These are phyloP conservation scores for Dillenia turbinata DNA, from an alignment of 164 flowering plant species.

Conservation along the genomic window DNA sequence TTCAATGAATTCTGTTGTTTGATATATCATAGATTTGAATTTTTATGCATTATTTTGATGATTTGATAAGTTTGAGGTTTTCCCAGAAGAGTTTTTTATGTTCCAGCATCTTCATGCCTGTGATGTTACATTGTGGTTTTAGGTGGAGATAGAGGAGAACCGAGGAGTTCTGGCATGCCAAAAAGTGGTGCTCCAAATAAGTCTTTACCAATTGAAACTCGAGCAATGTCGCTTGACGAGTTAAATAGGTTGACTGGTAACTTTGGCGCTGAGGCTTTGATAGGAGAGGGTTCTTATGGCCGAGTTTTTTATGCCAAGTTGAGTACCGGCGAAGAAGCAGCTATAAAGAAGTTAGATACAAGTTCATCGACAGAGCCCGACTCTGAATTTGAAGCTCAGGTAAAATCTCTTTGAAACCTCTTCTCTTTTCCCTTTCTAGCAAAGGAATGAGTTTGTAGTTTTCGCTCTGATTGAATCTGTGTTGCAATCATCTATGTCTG, in stretches of 20 bases:
- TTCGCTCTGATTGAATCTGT: neutral
- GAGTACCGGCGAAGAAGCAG: conserved; percentile 39
- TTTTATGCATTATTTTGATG: too few relatives aligned
- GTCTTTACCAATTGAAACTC: conserved; percentile 68
- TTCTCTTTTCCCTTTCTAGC: neutral
- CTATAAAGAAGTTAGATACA: conserved; percentile 77
- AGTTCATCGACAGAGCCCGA: conserved; percentile 60
- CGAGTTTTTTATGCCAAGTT: conserved; percentile 67
- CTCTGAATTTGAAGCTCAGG: conserved; percentile 70
- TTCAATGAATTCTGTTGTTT: too few relatives aligned
- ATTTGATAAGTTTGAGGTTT: too few relatives aligned
- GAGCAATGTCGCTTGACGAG: conserved; percentile 56
- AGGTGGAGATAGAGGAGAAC: conserved; percentile 59
- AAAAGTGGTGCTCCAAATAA: conserved; percentile 56
- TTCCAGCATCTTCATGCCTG: neutral
- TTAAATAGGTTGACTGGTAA: conserved; percentile 52
- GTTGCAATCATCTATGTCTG: neutral
- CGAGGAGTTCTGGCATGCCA: conserved; percentile 30
- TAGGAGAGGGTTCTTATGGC: conserved; percentile 90
- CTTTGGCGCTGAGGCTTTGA: conserved; percentile 69
- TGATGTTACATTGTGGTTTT: neutral
- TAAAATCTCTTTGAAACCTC: conserved; percentile 7
- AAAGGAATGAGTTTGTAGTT: neutral
- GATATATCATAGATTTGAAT: too few relatives aligned
- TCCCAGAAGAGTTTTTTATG: too few relatives aligned